Percentiles rank a stretch among this genome's conserved stretches.
phyloP scores from a whole-genome alignment of 2,329 filamentous ascomycete genomes.

The Lachnum nothofagi region DNA sequence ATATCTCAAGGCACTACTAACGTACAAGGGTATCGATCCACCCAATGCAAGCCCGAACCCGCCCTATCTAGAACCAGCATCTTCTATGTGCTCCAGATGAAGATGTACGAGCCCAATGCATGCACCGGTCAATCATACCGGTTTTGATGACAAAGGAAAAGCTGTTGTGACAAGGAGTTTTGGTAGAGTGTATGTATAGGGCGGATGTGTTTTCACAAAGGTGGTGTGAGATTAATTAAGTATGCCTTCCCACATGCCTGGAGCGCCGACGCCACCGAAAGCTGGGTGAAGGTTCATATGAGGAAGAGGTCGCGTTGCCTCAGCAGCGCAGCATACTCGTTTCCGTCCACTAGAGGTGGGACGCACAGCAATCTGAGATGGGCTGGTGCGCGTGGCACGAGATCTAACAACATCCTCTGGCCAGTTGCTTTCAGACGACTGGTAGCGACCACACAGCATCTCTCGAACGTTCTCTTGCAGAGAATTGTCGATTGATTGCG shows the following conservation, averaged over 20 bases:
- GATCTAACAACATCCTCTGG: constrained; percentile 28
- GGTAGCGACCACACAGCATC: constrained; percentile 43
- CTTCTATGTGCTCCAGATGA: no score
- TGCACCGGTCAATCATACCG: not conserved
- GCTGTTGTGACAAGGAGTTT: constrained; percentile 14
- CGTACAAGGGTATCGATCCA: not conserved
- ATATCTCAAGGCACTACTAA: not conserved
- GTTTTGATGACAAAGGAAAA: constrained; percentile 12
- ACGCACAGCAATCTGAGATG: constrained; percentile 39
- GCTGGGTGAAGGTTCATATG: constrained; percentile 45
- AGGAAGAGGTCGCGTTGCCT: constrained; percentile 47
- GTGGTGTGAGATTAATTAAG: constrained; percentile 32
- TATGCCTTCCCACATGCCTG: constrained; percentile 64
- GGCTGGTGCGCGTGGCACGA: constrained; percentile 36
- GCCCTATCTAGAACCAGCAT: no score
- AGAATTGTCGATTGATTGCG: constrained; percentile 52
- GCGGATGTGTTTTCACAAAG: constrained; percentile 2
- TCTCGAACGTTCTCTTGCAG: constrained; percentile 65
- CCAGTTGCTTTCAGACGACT: constrained; percentile 21
- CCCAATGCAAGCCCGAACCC: not conserved
- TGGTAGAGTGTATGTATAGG: constrained; percentile 9
- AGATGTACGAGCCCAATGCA: no score
- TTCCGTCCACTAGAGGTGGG: constrained; percentile 50
- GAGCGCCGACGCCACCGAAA: constrained; percentile 47
- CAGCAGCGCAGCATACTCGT: constrained; percentile 61